A percentile compares a stretch with the other conserved stretches of the same genome.
These are phyloP conservation scores for Calendula officinalis DNA, from an alignment of 129 eudicot species.

Conservation along the genomic window DNA sequence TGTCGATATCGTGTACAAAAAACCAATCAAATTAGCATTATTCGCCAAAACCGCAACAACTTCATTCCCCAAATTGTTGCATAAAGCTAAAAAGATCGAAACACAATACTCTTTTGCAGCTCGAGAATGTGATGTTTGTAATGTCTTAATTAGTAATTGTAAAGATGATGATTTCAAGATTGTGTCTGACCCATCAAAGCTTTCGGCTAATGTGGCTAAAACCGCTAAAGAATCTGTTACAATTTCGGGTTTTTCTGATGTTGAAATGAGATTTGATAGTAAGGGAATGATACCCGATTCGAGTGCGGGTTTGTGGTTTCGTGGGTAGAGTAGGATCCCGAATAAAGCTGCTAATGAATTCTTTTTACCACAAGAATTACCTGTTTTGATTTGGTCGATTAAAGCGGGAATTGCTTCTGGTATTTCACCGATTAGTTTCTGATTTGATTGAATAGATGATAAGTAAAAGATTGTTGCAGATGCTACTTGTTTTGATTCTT, in stretches of 20 bases:
- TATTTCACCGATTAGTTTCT: slow-evolving; percentile 51
- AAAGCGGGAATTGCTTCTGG: slow-evolving; percentile 51
- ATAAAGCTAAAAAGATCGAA: slow-evolving; percentile 54
- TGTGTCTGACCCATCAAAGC: slow-evolving; percentile 53
- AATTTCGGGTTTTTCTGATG: slow-evolving; percentile 53
- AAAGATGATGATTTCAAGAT: slow-evolving; percentile 42
- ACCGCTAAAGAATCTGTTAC: slow-evolving; percentile 65
- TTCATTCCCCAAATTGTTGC: slow-evolving; percentile 64
- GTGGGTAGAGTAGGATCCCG: slow-evolving; percentile 59
- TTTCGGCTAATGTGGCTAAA: slow-evolving; percentile 61
- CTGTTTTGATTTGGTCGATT: slow-evolving; percentile 51
- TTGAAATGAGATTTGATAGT: slow-evolving; percentile 40
- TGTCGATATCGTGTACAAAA: slow-evolving; percentile 46
- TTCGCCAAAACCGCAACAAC: slow-evolving; percentile 54
- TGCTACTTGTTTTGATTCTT: slow-evolving; percentile 65
- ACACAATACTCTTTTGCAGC: slow-evolving; percentile 73
- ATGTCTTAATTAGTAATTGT: slow-evolving; percentile 23
- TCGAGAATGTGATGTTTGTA: slow-evolving; percentile 40
- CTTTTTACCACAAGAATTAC: slow-evolving; percentile 62
- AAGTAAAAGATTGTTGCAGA: slow-evolving; percentile 78
- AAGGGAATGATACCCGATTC: slow-evolving; percentile 52
- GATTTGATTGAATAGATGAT: slow-evolving; percentile 49
- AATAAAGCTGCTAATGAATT: slow-evolving; percentile 66
- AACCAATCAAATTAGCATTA: slow-evolving; percentile 47
- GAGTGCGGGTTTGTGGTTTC: slow-evolving; percentile 51